Base-by-base conservation (phyloP, 2,329 filamentous ascomycete species). In the Neopestalotiopsis sp. region DNA sequence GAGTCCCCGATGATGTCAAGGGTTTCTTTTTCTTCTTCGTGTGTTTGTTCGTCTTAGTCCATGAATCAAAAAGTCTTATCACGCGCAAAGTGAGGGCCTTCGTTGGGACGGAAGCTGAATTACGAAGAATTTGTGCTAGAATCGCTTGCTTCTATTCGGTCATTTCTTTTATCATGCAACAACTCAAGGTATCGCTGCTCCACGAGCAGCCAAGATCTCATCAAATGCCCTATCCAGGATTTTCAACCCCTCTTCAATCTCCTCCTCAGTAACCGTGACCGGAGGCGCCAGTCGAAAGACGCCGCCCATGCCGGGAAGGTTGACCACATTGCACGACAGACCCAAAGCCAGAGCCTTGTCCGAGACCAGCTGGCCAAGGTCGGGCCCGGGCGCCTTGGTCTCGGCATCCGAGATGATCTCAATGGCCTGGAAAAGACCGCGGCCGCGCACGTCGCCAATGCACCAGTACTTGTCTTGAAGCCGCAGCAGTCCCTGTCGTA, bases 211-310 rank as follows among this genome's bases (percentile, higher is more conserved):
- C 17, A 52, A 1, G 4, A 52, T 52, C 1, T 17, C 45, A 4
- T 20, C 32, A 52, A 89, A 84, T 1, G 85, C 84, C 68, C 85
- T 78, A 62, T 88, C 86, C 68, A 89, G 77, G 61, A 88, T 85
- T 4, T 67, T 67, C 67, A 89, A 69, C 0, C 84, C 87, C 64
- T 81, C 78, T 9, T 84, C 76, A 64, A 85, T 81, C 71, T 85
- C 79, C 12, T 82, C 79, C 0, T 76, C 78, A 0, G 81, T 81
- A 1, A 86, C 83, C 0, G 84, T 86, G 4, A 88, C 82, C 0
- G 85, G 83, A 0, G 85, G 85, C 5, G 85, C 85, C 63, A 88
- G 76, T 6, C 85, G 79, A 66, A 88, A 86, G 0, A 86, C 84
- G 6, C 84, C 86, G 0, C 82, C 82, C 76, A 85, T 85, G 1